Evolutionary conservation across 495 filamentous ascomycete genomes (phyloP).

Genomic region (Aspergillus mulundensis): DNA sequence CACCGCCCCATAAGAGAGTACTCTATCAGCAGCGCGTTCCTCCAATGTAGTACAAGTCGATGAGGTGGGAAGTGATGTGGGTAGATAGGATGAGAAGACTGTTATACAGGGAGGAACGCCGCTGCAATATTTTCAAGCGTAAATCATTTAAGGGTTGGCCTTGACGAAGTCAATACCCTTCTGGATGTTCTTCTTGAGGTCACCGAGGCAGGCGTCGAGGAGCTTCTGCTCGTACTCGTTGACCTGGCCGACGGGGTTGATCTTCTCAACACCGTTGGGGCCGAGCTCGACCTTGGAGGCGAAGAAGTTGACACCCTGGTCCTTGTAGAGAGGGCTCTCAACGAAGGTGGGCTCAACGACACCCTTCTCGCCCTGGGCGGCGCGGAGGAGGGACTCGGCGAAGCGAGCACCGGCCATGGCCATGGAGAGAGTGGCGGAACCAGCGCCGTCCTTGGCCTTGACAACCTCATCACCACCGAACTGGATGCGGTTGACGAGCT

Average conservation of each 20-base stretch:
- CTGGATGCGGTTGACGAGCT: constrained; percentile 90
- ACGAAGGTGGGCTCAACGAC: constrained; percentile 96
- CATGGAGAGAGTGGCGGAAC: constrained; percentile 98
- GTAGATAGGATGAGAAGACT: constrained; percentile 17
- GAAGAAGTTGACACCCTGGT: constrained; percentile 94
- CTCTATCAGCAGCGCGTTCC: constrained; percentile 20
- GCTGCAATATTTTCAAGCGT: constrained; percentile 23
- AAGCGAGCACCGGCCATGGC: constrained; percentile 97
- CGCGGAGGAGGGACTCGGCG: constrained; percentile 90
- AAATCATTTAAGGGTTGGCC: constrained; percentile 58
- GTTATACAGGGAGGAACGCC: constrained; percentile 29
- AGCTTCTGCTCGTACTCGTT: constrained; percentile 84
- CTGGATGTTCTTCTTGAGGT: constrained; percentile 86
- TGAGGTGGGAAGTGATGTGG: constrained; percentile 11
- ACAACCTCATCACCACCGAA: constrained; percentile 99
- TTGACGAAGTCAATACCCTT: constrained; percentile 72
- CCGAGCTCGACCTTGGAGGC: constrained; percentile 90
- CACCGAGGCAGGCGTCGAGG: constrained; percentile 72
- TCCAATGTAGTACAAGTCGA: constrained; percentile 20
- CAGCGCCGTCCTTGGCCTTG: constrained; percentile 96
- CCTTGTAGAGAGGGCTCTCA: constrained; percentile 95
- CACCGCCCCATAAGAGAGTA: constrained; percentile 1
- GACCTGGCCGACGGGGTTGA: constrained; percentile 76
- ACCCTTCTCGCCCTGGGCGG: constrained; percentile 88
- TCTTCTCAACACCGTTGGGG: constrained; percentile 92